A percentile compares a stretch with the other conserved stretches of the same genome.
Evolutionary conservation across 1,284 basidiomycete species (phyloP).

Genomic region (Earliella scabrosa): DNA sequence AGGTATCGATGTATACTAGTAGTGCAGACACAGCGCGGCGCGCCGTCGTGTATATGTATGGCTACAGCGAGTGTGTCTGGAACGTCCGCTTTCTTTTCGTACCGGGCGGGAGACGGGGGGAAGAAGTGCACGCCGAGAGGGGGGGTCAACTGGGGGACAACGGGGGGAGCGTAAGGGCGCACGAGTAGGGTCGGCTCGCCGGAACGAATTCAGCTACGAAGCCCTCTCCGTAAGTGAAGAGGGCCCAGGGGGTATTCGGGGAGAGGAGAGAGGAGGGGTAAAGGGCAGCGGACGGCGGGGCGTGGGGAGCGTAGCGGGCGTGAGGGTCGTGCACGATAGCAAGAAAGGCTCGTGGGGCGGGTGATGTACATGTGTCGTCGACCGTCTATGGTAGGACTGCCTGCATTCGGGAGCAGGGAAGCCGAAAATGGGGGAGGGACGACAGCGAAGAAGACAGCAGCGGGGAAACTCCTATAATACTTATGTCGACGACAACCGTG

Average conservation of each 20-base stretch:
- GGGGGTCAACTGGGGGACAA: not conserved
- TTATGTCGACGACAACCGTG: not conserved
- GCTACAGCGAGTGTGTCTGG: not conserved
- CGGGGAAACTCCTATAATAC: conserved; percentile 7
- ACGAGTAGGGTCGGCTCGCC: not conserved
- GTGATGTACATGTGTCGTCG: not conserved
- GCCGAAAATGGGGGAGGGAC: not conserved
- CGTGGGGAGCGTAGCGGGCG: not conserved
- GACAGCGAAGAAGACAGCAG: conserved; percentile 9
- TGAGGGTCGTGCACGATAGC: not conserved
- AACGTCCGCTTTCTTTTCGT: conserved; percentile 11
- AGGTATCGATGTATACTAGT: not conserved
- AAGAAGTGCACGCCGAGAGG: not conserved
- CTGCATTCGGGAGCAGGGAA: not conserved
- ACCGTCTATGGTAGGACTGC: no score
- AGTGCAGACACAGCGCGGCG: not conserved
- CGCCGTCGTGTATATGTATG: not conserved
- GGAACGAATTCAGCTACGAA: not conserved
- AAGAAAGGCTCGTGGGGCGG: not conserved
- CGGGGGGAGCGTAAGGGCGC: not conserved
- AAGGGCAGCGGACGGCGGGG: not conserved
- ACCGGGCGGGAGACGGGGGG: no score
- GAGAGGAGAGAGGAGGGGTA: not conserved
- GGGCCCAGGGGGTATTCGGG: not conserved
- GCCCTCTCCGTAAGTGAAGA: no score